Percentiles rank a stretch among this genome's conserved stretches.
Evolutionary conservation across 495 filamentous ascomycete genomes (phyloP).

Genomic region (Halenospora varia): DNA sequence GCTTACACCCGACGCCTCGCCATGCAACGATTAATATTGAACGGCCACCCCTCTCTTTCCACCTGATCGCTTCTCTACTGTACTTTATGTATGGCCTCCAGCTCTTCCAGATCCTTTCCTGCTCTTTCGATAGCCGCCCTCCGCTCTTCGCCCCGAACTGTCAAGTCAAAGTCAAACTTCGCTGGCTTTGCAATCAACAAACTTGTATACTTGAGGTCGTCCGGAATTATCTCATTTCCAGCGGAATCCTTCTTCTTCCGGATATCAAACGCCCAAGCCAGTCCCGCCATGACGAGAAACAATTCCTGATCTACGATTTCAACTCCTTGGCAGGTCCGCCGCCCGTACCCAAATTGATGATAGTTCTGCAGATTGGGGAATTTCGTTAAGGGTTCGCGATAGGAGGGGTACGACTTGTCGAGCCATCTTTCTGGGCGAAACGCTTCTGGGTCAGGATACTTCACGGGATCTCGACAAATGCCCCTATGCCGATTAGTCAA

Average conservation of each 20-base stretch:
- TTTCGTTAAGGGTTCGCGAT: slow-evolving; percentile 40
- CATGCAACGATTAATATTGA: background rate
- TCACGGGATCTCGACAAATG: slow-evolving; percentile 41
- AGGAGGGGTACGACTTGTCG: slow-evolving; percentile 15
- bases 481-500: background rate
- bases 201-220: slow-evolving; percentile 46
- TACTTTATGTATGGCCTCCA: background rate
- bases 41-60: background rate
- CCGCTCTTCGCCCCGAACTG: slow-evolving; percentile 33
- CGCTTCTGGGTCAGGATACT: slow-evolving; percentile 58
- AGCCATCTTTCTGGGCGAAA: slow-evolving; percentile 54
- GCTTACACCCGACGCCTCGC: too few species aligned
- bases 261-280: slow-evolving; percentile 19
- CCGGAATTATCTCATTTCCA: slow-evolving; percentile 40
- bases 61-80: background rate
- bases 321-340: slow-evolving; percentile 16
- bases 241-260: slow-evolving; percentile 34
- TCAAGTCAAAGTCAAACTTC: slow-evolving; percentile 42
- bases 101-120: slow-evolving; percentile 29
- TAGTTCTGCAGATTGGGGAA: slow-evolving; percentile 35
- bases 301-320: slow-evolving; percentile 15
- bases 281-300: slow-evolving; percentile 9
- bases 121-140: slow-evolving; percentile 16
- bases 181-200: slow-evolving; percentile 50
- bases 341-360: slow-evolving; percentile 19